Base-by-base conservation (phyloP, 345 rosid genomes). In the Melastoma malabathricum region DNA sequence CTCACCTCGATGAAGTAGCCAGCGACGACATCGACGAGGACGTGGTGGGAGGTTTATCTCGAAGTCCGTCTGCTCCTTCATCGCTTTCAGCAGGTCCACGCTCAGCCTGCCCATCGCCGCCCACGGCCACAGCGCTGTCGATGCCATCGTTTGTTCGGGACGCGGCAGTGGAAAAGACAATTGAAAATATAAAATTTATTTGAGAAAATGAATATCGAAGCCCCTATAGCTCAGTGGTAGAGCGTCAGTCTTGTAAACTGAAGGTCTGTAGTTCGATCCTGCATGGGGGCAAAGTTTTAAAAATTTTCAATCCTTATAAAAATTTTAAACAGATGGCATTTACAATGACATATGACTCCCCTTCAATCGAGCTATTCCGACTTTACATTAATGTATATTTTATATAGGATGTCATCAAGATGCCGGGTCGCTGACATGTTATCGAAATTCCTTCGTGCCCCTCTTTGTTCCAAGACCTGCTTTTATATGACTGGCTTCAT, bases 1-100 rank as follows among this genome's bases (percentile, higher is more conserved):
- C 16, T 10, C 27, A 84, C 96, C 96, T 92, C 95, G 45, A 88
- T 86, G 77, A 93, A 93, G 77, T 83, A 93, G 16, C 99, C 99
- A 45, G 99, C 88, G 55, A 97, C 97, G 43, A 93, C 78, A 69
- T 93, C 95, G 51, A 93, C 90, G 29, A 93, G 79, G 38, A 88
- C 85, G 38, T 73, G 79, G 46, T 80, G 77, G 27, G 95, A 93
- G 80, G 65, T 83, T 93, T n/a, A 93, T 86, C 65, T 88, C 97
- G 2, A 83, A 66, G 79, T 84, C 97, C 0, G 82, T 68, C 62
- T 93, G 95, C 59, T 93, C 97, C 67, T 88, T 93, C 19, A 84
- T 18, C 7, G 77, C 86, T 75, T 93, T 83, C 0, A 93, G 80
- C 69, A 88, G 94, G 48, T 93, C 99, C 55, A 81, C 46, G 63